Percentiles rank a stretch among this genome's conserved stretches.
phyloP scores from a whole-genome alignment of 2,329 filamentous ascomycete genomes.

The Colletotrichum sp. region DNA sequence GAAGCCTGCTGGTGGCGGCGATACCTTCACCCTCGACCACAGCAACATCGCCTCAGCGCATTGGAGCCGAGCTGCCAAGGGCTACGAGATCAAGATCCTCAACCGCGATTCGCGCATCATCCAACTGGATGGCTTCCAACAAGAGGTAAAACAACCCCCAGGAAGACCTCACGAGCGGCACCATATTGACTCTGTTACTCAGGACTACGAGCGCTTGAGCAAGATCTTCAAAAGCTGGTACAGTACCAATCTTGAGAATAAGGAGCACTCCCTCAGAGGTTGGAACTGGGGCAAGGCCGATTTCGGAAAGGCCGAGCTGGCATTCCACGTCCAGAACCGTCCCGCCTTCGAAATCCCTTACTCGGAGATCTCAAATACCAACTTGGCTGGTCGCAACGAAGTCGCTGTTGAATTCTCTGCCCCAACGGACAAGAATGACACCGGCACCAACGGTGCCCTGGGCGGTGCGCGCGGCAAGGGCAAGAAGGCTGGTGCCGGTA shows the following conservation, averaged over 20 bases:
- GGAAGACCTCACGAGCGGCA: background rate
- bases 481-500: constrained; percentile 86
- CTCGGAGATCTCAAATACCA: constrained; percentile 96
- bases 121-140: constrained; percentile 93
- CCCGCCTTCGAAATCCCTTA: constrained; percentile 97
- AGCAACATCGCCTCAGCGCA: constrained; percentile 85
- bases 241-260: constrained; percentile 87
- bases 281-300: constrained; percentile 99
- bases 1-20: constrained; percentile 87
- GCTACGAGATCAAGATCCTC: constrained; percentile 91
- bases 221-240: constrained; percentile 99
- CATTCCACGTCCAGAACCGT: constrained; percentile 96
- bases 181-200: background rate
- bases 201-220: constrained; percentile 87
- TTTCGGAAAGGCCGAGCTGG: constrained; percentile 91
- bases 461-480: constrained; percentile 78
- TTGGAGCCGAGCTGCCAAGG: constrained; percentile 93
- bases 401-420: constrained; percentile 94
- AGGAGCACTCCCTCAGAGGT: constrained; percentile 91
- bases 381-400: constrained; percentile 96
- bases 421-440: constrained; percentile 73
- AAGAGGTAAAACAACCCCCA: constrained; percentile 63
- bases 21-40: constrained; percentile 92
- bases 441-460: constrained; percentile 74
- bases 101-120: constrained; percentile 85